Percentiles rank a stretch among this genome's conserved stretches.
Conservation (phyloP, 148 eudicot genomes). For the Nepenthes gracilis region DNA sequence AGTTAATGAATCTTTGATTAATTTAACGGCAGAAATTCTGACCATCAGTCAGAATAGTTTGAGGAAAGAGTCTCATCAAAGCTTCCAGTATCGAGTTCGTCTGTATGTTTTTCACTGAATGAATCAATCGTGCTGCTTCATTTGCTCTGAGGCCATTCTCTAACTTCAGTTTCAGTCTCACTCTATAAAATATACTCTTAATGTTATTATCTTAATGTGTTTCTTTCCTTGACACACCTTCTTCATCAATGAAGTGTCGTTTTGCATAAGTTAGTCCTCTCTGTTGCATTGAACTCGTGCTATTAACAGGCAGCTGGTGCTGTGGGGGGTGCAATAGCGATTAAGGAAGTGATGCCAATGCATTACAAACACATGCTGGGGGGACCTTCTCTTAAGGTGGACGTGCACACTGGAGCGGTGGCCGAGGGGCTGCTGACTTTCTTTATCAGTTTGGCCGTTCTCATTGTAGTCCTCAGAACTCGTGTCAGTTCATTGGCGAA, state of each 20-base stretch:
- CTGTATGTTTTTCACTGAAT: too few species aligned
- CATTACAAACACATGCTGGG: conserved; percentile 72
- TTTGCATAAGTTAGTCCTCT: not conserved
- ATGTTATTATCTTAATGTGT: too few species aligned
- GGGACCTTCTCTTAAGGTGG: conserved; percentile 81
- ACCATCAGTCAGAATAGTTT: too few species aligned
- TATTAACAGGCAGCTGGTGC: conserved; percentile 72
- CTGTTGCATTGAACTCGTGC: not conserved
- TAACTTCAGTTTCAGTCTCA: too few species aligned
- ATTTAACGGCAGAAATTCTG: too few species aligned
- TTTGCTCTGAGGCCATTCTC: too few species aligned
- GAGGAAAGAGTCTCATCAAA: too few species aligned
- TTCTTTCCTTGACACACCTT: not conserved
- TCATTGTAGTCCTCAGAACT: conserved; percentile 51
- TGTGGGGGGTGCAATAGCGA: conserved; percentile 65
- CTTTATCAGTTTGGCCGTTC: conserved; percentile 53
- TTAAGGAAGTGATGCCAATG: conserved; percentile 61
- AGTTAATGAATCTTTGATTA: too few species aligned
- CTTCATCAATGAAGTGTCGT: not conserved
- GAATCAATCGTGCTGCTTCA: too few species aligned
- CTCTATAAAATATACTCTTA: too few species aligned
- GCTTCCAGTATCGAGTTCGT: too few species aligned
- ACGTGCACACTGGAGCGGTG: conserved; percentile 74
- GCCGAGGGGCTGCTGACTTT: conserved; percentile 84
- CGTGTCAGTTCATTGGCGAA: conserved; percentile 42